Conservation (phyloP, 805 yeast species). For the Lipomyces yamanashiensis region DNA sequence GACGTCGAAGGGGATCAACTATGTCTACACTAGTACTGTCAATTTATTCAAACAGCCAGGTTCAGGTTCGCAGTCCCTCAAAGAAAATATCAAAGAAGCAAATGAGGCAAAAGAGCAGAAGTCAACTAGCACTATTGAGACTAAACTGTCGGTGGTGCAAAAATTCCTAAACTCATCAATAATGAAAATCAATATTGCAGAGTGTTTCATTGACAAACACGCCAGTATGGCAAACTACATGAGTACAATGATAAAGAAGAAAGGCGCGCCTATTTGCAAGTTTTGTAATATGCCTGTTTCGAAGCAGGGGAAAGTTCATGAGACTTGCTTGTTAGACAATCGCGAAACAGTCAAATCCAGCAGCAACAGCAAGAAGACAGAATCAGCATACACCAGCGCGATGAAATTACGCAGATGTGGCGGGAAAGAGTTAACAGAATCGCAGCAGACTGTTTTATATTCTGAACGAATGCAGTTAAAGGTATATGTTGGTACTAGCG, state of each 20-base stretch:
- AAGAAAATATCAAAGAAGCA: too few relatives aligned
- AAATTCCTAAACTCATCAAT: too few relatives aligned
- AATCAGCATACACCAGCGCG: neutral
- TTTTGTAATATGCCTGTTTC: slow-evolving; percentile 11
- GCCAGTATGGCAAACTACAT: too few relatives aligned
- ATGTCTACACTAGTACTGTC: too few relatives aligned
- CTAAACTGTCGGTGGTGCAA: too few relatives aligned
- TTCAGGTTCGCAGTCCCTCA: too few relatives aligned
- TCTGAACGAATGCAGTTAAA: neutral
- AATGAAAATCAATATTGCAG: too few relatives aligned
- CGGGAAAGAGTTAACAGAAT: neutral
- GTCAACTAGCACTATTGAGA: too few relatives aligned
- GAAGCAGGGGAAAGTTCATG: neutral
- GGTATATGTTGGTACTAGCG: neutral
- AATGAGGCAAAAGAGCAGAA: too few relatives aligned
- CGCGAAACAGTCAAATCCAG: neutral
- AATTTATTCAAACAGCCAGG: too few relatives aligned
- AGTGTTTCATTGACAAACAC: too few relatives aligned
- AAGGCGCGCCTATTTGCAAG: neutral
- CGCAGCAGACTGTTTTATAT: neutral
- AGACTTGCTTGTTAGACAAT: neutral
- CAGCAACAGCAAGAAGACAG: neutral
- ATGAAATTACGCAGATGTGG: neutral
- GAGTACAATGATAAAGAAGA: neutral
- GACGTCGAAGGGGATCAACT: too few relatives aligned